These are phyloP conservation scores for Suhomyces anneliseae DNA, from an alignment of 1,139 yeast species.

Conservation along the genomic window DNA sequence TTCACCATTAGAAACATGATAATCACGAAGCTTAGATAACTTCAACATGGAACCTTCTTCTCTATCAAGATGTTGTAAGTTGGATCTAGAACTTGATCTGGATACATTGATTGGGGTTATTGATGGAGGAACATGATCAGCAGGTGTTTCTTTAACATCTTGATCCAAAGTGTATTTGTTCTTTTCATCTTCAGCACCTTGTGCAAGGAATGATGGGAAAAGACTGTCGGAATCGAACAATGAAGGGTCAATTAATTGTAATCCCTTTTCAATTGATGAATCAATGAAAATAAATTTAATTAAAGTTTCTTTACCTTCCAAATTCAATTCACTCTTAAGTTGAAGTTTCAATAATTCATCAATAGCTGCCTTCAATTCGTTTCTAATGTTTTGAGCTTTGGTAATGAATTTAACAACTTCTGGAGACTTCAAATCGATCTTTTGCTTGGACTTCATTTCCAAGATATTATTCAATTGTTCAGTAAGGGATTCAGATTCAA, in stretches of 20 bases:
- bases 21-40: constrained; percentile 31
- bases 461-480: constrained; percentile 38
- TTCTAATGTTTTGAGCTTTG: constrained; percentile 44
- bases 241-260: constrained; percentile 49
- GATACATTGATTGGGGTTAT: constrained; percentile 32
- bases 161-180: constrained; percentile 12
- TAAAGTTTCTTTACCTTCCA: constrained; percentile 73
- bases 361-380: constrained; percentile 52
- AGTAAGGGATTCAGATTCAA: constrained; percentile 28
- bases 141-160: background rate
- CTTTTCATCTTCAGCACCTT: constrained; percentile 21
- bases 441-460: constrained; percentile 32
- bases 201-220: background rate
- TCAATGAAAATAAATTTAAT: constrained; percentile 68
- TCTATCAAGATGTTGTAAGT: constrained; percentile 34
- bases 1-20: constrained; percentile 19
- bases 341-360: constrained; percentile 58
- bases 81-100: constrained; percentile 37
- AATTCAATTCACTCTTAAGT: constrained; percentile 49
- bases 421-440: constrained; percentile 20
- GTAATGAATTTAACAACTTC: constrained; percentile 43
- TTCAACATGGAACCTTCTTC: constrained; percentile 46
- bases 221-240: constrained; percentile 22
- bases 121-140: constrained; percentile 15
- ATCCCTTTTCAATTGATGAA: constrained; percentile 66